Percentiles rank a stretch among this genome's conserved stretches.
phyloP scores from a whole-genome alignment of 2,329 filamentous ascomycete species.

The Samsoniella hepiali region DNA sequence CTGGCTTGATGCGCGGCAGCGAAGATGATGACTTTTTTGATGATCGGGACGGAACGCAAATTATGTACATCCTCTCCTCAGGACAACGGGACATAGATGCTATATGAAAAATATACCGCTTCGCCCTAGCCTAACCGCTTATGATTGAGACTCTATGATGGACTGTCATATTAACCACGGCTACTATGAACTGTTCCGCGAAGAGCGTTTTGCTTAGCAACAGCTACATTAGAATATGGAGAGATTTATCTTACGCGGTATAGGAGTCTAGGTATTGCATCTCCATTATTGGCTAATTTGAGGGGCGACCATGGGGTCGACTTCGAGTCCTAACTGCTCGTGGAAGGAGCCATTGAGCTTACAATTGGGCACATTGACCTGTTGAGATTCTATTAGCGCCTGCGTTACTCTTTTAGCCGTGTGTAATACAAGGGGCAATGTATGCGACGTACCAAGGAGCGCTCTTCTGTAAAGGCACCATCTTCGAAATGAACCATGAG shows the following conservation, averaged over 20 bases:
- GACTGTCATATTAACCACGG: too few species aligned
- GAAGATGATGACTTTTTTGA: background rate
- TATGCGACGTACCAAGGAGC: background rate
- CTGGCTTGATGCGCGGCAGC: background rate
- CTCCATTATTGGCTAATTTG: too few species aligned
- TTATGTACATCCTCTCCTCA: background rate
- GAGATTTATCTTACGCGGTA: too few species aligned
- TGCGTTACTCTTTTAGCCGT: background rate
- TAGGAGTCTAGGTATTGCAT: too few species aligned
- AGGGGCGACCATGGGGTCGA: background rate
- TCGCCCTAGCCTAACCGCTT: background rate
- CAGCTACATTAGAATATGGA: too few species aligned
- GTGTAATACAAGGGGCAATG: background rate
- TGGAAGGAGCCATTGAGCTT: conserved; percentile 1
- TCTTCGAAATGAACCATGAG: background rate
- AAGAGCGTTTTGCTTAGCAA: too few species aligned
- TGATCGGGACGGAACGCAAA: background rate
- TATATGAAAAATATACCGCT: background rate
- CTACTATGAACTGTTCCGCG: too few species aligned
- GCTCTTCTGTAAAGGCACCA: background rate
- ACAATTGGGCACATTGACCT: conserved; percentile 5
- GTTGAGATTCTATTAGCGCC: background rate
- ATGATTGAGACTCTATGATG: background rate
- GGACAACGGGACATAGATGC: background rate
- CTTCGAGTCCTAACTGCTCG: background rate